A percentile compares a stretch with the other conserved stretches of the same genome.
phyloP scores from a whole-genome alignment of 2,329 filamentous ascomycete genomes.

The Calonectria hongkongensis region DNA sequence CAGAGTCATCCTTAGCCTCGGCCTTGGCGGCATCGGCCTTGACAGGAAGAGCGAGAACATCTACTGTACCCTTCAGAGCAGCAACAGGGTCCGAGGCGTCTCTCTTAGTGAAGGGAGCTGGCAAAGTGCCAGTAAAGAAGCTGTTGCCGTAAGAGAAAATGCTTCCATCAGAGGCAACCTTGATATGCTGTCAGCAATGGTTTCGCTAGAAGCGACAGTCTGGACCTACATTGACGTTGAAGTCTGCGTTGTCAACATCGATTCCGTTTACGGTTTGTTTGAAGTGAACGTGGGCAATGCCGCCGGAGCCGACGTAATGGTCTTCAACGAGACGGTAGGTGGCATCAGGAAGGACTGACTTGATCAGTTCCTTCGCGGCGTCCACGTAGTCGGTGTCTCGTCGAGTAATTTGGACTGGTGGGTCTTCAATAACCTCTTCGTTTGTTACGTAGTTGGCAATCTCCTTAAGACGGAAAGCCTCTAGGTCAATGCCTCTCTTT shows the following conservation, averaged over 20 bases:
- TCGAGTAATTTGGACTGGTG: constrained; percentile 50
- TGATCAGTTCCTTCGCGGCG: constrained; percentile 66
- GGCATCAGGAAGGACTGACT: constrained; percentile 59
- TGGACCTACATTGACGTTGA: constrained; percentile 75
- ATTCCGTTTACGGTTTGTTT: constrained; percentile 75
- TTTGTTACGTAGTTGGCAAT: constrained; percentile 56
- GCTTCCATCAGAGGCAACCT: constrained; percentile 70
- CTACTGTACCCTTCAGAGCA: constrained; percentile 65
- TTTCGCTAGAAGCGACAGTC: rapidly evolving
- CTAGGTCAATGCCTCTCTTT: constrained; percentile 59
- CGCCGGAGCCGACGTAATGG: constrained; percentile 73
- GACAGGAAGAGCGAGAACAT: constrained; percentile 59
- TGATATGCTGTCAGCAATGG: background rate
- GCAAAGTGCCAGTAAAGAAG: constrained; percentile 65
- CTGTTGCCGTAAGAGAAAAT: constrained; percentile 75
- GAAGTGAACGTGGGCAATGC: constrained; percentile 75
- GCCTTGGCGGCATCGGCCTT: constrained; percentile 53
- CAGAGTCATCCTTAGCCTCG: constrained; percentile 51
- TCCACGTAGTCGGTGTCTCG: constrained; percentile 62
- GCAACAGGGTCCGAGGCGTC: constrained; percentile 64
- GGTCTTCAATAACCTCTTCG: constrained; percentile 45
- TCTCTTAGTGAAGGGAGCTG: constrained; percentile 63
- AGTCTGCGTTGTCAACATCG: constrained; percentile 77
- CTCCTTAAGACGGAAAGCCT: constrained; percentile 57
- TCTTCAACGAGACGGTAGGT: constrained; percentile 72